Conservation (phyloP, 805 yeast genomes). For the Wickerhamomyces pijperi region DNA sequence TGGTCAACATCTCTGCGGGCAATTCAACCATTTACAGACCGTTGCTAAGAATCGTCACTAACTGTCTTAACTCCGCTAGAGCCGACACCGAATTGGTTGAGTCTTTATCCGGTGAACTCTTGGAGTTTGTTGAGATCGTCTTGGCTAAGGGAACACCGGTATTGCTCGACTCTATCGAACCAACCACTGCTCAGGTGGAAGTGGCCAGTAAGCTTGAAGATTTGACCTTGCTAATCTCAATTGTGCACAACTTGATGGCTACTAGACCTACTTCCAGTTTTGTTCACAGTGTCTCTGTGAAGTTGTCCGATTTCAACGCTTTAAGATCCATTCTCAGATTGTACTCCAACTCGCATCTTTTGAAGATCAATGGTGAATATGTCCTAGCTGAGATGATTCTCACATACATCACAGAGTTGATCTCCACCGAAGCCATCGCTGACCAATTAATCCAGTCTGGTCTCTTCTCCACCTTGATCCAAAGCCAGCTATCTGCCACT, state of each 20-base stretch:
- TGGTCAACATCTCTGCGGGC: constrained; percentile 27
- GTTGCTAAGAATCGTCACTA: constrained; percentile 44
- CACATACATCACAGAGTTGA: constrained; percentile 57
- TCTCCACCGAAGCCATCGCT: constrained; percentile 50
- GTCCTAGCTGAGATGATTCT: constrained; percentile 64
- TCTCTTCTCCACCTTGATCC: constrained; percentile 53
- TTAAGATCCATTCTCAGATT: constrained; percentile 50
- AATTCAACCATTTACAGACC: constrained; percentile 41
- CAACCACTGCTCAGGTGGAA: constrained; percentile 22
- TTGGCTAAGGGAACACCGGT: constrained; percentile 57
- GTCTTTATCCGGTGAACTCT: constrained; percentile 38
- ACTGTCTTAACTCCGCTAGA: constrained; percentile 33
- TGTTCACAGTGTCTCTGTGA: constrained; percentile 36
- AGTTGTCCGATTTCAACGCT: constrained; percentile 47
- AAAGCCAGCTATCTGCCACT: constrained; percentile 58
- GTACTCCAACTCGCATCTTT: constrained; percentile 55
- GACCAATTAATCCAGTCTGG: constrained; percentile 56
- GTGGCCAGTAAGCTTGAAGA: constrained; percentile 61
- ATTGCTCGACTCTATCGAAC: constrained; percentile 38
- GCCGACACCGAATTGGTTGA: constrained; percentile 30
- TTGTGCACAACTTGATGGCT: constrained; percentile 47
- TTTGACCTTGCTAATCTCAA: constrained; percentile 46
- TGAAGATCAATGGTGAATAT: constrained; percentile 44
- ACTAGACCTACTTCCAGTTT: constrained; percentile 37
- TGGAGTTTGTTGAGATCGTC: constrained; percentile 49